Conservation (phyloP, 345 rosid genomes). For the Noccaea caerulescens region DNA sequence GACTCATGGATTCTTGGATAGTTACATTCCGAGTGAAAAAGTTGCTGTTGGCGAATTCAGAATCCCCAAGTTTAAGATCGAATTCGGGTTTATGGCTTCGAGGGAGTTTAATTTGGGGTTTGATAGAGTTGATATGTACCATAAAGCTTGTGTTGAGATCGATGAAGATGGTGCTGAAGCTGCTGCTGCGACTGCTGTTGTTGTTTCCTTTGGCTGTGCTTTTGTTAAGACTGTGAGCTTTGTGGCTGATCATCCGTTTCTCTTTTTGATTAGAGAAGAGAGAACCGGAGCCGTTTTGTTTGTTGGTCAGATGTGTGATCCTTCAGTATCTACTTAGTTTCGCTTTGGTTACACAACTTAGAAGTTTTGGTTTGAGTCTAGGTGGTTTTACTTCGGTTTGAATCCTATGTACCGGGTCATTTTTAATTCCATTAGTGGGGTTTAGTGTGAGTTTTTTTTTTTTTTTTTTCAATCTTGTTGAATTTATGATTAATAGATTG, state of each 20-base stretch:
- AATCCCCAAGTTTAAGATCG: slow-evolving; percentile 28
- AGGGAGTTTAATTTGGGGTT: neutral
- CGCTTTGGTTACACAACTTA: neutral
- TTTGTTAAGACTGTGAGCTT: no score
- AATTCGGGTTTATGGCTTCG: neutral
- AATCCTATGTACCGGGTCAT: no score
- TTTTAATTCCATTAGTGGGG: no score
- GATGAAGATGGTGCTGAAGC: slow-evolving; percentile 35
- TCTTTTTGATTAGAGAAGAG: slow-evolving; percentile 35
- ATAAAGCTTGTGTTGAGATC: slow-evolving; percentile 1
- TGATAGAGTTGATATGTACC: neutral
- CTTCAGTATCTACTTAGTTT: slow-evolving; percentile 1
- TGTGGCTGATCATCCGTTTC: slow-evolving; percentile 36
- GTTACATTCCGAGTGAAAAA: neutral
- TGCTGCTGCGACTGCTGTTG: neutral
- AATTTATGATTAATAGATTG: no score
- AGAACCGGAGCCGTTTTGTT: slow-evolving; percentile 22
- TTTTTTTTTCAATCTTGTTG: no score
- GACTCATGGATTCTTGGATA: slow-evolving; percentile 28
- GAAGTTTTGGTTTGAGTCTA: no score
- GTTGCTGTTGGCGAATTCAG: neutral
- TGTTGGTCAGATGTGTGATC: slow-evolving; percentile 15
- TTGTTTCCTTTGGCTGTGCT: slow-evolving; percentile 4
- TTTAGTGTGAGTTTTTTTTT: no score
- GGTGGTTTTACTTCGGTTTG: no score